phyloP scores from a whole-genome alignment of 2,329 filamentous ascomycete species.

The Cladosporium colombiae region DNA sequence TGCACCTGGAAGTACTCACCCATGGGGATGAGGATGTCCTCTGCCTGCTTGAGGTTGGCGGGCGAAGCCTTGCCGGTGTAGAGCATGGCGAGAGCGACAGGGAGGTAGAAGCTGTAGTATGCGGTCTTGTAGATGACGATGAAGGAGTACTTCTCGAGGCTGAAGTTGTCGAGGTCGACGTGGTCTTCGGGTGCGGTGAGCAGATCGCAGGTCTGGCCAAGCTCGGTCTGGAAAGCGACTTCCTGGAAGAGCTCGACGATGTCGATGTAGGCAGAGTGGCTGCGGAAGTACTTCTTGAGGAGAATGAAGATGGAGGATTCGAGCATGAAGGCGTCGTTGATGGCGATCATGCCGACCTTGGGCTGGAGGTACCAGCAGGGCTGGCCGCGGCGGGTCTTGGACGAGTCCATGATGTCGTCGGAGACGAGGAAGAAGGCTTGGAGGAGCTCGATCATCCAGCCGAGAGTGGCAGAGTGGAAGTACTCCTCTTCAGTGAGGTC shows the following conservation, averaged over 20 bases:
- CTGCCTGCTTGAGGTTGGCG: conserved; percentile 83
- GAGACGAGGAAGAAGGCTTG: conserved; percentile 99
- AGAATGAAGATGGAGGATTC: conserved; percentile 87
- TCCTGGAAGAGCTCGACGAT: conserved; percentile 97
- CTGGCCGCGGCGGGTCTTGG: conserved; percentile 88
- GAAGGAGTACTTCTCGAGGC: conserved; percentile 91
- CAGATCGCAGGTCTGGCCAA: conserved; percentile 91
- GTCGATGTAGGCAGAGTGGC: conserved; percentile 84
- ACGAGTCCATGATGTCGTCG: conserved; percentile 97
- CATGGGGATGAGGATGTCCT: conserved; percentile 92
- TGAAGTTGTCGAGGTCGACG: conserved; percentile 93
- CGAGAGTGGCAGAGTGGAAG: conserved; percentile 82
- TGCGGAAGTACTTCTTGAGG: conserved; percentile 90
- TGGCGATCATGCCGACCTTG: conserved; percentile 90
- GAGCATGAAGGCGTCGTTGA: conserved; percentile 98
- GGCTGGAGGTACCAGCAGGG: conserved; percentile 96
- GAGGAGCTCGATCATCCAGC: conserved; percentile 97
- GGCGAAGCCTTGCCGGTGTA: conserved; percentile 81
- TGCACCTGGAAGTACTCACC: conserved; percentile 99
- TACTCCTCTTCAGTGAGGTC: conserved; percentile 79
- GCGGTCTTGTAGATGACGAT: conserved; percentile 99
- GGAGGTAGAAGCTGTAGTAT: conserved; percentile 99
- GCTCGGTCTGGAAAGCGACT: conserved; percentile 87
- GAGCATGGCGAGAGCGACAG: conserved; percentile 86
- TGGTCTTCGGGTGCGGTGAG: conserved; percentile 93